Evolutionary conservation across 2,329 filamentous ascomycete genomes (phyloP).

Genomic region (Atkinsonella hypoxylon): DNA sequence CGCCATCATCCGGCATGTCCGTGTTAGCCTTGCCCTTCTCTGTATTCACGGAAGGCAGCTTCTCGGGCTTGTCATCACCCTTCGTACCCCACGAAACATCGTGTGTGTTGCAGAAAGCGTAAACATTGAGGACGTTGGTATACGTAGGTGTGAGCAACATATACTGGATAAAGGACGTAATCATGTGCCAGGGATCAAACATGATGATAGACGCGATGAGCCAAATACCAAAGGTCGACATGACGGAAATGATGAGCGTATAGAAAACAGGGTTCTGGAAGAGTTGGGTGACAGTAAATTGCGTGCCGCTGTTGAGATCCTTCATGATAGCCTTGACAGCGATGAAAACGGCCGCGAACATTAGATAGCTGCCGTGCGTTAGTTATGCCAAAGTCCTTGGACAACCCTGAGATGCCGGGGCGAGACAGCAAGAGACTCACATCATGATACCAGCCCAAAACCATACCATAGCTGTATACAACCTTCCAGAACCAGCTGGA

Average conservation of each 20-base stretch:
- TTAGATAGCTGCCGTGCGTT: conserved; percentile 52
- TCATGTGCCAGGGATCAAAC: conserved; percentile 98
- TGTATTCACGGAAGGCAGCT: conserved; percentile 75
- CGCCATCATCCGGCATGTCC: conserved; percentile 86
- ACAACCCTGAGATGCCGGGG: background rate
- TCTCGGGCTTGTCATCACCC: conserved; percentile 90
- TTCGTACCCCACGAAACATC: conserved; percentile 98
- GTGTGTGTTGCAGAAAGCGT: conserved; percentile 97
- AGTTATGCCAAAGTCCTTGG: background rate
- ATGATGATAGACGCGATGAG: conserved; percentile 84
- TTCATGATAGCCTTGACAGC: conserved; percentile 73
- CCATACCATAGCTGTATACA: conserved; percentile 95
- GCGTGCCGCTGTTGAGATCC: conserved; percentile 46
- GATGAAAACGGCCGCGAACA: conserved; percentile 92
- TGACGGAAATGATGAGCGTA: conserved; percentile 82
- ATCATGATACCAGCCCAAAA: conserved; percentile 97
- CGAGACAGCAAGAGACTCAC: conserved; percentile 34
- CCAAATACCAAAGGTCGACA: conserved; percentile 90
- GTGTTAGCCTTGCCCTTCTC: conserved; percentile 88
- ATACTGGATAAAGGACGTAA: conserved; percentile 92
- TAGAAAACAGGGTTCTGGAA: conserved; percentile 87
- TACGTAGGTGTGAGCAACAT: conserved; percentile 90
- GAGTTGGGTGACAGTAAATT: conserved; percentile 59
- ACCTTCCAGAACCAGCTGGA: conserved; percentile 82
- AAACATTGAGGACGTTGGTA: conserved; percentile 97